Evolutionary conservation across 345 rosid species (phyloP).

Genomic region (Diplotaxis tenuifolia): DNA sequence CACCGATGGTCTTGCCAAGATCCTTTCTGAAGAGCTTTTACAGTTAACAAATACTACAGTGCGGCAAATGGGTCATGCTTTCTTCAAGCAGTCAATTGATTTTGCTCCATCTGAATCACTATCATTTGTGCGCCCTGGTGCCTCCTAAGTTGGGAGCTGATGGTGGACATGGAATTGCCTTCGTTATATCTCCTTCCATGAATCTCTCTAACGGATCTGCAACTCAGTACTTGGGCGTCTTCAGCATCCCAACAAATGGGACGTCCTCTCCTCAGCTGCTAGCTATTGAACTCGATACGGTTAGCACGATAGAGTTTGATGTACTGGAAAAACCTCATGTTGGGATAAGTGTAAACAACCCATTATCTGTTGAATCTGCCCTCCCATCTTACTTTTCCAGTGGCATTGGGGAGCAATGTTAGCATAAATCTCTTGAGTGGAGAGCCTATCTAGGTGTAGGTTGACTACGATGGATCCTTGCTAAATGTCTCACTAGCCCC

Average conservation of each 20-base stretch:
- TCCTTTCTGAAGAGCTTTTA: constrained; percentile 44
- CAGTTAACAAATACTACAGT: constrained; percentile 50
- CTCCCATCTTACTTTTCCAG: neutral
- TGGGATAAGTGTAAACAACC: constrained; percentile 34
- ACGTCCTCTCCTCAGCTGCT: constrained; percentile 42
- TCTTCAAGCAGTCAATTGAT: constrained; percentile 37
- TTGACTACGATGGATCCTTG: constrained; percentile 38
- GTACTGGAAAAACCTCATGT: constrained; percentile 48
- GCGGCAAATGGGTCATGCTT: constrained; percentile 44
- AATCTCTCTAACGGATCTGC: constrained; percentile 7
- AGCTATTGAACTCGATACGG: constrained; percentile 59
- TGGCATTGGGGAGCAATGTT: neutral
- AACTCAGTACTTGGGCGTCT: constrained; percentile 44
- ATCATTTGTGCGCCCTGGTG: constrained; percentile 35
- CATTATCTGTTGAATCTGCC: constrained; percentile 11
- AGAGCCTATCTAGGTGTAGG: constrained; percentile 45
- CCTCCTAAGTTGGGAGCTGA: constrained; percentile 43
- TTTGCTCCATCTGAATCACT: constrained; percentile 29
- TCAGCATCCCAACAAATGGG: constrained; percentile 35
- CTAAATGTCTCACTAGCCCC: constrained; percentile 47
- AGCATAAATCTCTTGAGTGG: constrained; percentile 45
- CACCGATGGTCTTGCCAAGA: constrained; percentile 31
- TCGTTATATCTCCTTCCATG: constrained; percentile 39
- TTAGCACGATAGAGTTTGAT: constrained; percentile 29
- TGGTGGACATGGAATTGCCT: constrained; percentile 46